These are phyloP conservation scores for Yamadazyma tumulicola DNA, from an alignment of 805 yeast genomes.

Conservation along the genomic window DNA sequence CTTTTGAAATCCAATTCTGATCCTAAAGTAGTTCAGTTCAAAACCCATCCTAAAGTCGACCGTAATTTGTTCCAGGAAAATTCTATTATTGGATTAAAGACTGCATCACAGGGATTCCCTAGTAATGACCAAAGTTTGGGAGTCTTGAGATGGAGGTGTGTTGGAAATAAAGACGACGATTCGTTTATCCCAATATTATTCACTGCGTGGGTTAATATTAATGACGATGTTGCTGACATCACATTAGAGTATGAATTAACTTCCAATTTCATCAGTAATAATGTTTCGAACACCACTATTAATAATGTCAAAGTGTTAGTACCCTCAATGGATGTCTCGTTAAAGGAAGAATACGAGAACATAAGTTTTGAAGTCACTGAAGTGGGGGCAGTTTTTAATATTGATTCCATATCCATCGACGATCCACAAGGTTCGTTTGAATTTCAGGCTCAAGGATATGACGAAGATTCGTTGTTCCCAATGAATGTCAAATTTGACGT, in stretches of 20 bases:
- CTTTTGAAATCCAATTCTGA: conserved; percentile 49
- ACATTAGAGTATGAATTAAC: conserved; percentile 86
- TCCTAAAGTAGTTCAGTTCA: conserved; percentile 61
- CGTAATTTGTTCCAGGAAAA: conserved; percentile 58
- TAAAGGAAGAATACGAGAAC: conserved; percentile 44
- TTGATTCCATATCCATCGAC: conserved; percentile 52
- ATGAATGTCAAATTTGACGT: conserved; percentile 64
- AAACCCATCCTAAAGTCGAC: conserved; percentile 96
- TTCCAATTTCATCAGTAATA: conserved; percentile 27
- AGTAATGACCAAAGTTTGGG: conserved; percentile 87
- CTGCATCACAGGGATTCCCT: conserved; percentile 79
- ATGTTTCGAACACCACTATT: conserved; percentile 19
- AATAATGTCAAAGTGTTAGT: conserved; percentile 55
- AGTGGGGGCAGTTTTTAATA: conserved; percentile 66
- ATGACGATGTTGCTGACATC: conserved; percentile 56
- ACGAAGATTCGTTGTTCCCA: conserved; percentile 88
- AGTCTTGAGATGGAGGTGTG: conserved; percentile 88
- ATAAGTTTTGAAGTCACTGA: conserved; percentile 56
- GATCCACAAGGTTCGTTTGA: conserved; percentile 69
- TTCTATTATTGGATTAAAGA: conserved; percentile 68
- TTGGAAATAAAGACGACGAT: conserved; percentile 58
- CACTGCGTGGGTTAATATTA: conserved; percentile 79
- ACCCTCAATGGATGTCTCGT: conserved; percentile 60
- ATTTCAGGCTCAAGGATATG: conserved; percentile 66
- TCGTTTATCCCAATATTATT: conserved; percentile 63